A percentile compares a stretch with the other conserved stretches of the same genome.
phyloP scores from a whole-genome alignment of 352 stramenopile species.

The Halophytophthora batemanensis region DNA sequence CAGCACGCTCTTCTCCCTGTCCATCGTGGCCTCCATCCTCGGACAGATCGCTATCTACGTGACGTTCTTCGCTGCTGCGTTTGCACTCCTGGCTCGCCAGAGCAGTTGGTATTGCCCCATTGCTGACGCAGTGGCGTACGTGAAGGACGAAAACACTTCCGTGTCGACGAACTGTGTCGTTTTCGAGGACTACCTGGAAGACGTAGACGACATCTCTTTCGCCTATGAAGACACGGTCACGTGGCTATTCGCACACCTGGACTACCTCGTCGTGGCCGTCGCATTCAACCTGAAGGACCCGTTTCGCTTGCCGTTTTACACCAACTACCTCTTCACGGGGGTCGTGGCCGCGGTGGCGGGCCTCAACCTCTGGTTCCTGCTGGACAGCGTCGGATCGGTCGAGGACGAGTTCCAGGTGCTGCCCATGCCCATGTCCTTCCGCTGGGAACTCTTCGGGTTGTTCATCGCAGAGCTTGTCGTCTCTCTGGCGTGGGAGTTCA shows the following conservation, averaged over 20 bases:
- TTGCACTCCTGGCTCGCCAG: slow-evolving; percentile 22
- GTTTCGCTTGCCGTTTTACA: slow-evolving; percentile 42
- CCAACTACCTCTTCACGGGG: slow-evolving; percentile 30
- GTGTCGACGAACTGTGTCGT: slow-evolving; percentile 23
- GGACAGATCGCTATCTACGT: slow-evolving; percentile 40
- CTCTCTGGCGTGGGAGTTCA: slow-evolving; percentile 19
- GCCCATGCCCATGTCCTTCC: slow-evolving; percentile 27
- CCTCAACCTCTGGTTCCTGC: slow-evolving; percentile 35
- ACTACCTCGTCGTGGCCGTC: slow-evolving; percentile 35
- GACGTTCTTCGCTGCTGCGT: slow-evolving; percentile 29
- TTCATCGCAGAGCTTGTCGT: slow-evolving; percentile 26
- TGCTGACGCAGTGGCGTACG: slow-evolving; percentile 18
- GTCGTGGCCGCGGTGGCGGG: slow-evolving; percentile 11
- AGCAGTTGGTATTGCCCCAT: slow-evolving; percentile 40
- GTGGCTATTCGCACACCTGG: slow-evolving; percentile 44
- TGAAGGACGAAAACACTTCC: slow-evolving; percentile 13
- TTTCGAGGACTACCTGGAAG: slow-evolving; percentile 21
- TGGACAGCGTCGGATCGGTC: slow-evolving; percentile 27
- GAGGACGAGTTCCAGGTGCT: slow-evolving; percentile 37
- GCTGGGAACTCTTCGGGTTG: slow-evolving; percentile 31
- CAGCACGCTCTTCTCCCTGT: slow-evolving; percentile 47
- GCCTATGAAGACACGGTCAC: slow-evolving; percentile 32
- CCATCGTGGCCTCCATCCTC: slow-evolving; percentile 36
- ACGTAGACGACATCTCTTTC: slow-evolving; percentile 27
- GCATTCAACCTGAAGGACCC: slow-evolving; percentile 46